These are phyloP conservation scores for Teratosphaeria viscida DNA, from an alignment of 2,329 filamentous ascomycete genomes.

Conservation along the genomic window DNA sequence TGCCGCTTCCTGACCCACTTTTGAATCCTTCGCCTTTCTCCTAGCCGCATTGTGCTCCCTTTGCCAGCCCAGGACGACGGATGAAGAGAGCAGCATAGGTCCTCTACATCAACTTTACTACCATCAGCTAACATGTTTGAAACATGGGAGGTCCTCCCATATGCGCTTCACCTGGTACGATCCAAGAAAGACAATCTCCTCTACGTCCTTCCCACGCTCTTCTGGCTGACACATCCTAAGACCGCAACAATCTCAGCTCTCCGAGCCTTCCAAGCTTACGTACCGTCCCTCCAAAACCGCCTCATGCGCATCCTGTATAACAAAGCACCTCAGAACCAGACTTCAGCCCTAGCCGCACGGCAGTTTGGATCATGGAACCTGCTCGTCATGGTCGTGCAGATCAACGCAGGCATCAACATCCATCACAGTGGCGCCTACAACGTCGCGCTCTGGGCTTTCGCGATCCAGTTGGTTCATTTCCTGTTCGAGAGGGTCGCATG, in stretches of 20 bases:
- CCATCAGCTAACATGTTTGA: constrained; percentile 1
- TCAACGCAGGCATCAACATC: constrained; percentile 1
- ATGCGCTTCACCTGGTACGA: neutral
- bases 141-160: neutral
- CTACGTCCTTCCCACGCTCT: neutral
- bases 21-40: neutral
- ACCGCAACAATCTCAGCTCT: neutral
- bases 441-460: neutral
- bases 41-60: neutral
- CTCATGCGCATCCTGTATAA: neutral
- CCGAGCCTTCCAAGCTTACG: constrained; percentile 1
- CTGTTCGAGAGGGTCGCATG: neutral
- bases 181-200: no score
- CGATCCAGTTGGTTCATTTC: neutral
- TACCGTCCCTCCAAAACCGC: neutral
- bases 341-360: constrained; percentile 1
- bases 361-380: constrained; percentile 1
- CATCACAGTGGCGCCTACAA: constrained; percentile 1
- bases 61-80: neutral
- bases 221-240: neutral
- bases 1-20: neutral
- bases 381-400: neutral
- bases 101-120: neutral
- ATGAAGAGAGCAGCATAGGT: neutral
- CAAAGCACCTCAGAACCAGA: neutral